Evolutionary conservation across 2,329 filamentous ascomycete genomes (phyloP), one percentile per base, ranked within the genome.

Genomic region (Macrophomina tecta): DNA sequence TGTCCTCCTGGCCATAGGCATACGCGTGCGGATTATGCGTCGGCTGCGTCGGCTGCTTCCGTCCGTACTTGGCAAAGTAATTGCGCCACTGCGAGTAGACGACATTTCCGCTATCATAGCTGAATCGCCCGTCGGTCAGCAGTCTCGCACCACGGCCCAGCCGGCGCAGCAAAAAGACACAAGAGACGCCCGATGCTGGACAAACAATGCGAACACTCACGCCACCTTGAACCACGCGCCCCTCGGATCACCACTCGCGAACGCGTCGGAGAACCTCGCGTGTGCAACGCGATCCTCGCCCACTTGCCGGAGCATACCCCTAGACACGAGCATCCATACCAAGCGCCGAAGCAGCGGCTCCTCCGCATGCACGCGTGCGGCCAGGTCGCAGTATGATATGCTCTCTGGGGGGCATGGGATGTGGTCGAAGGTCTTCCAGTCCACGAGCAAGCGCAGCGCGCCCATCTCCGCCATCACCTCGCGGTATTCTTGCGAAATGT

Each of bases 11-110:
- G 1, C 48, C 48, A 18, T 23, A 64, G 32, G 32, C 61, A 28
- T 38, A 53, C 18, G 32, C n/a, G 23, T 42, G 18, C 14, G 61
- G 32, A 28, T 12, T 40, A 14, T 40, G 32, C 18, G 61, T 64
- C 28, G 61, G 61, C 11, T 52, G 48, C 5, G 34, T 46, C 2
- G 61, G 48, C 12, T 64, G 28, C 9, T 42, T 52, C 9, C 61
- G 48, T n/a, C 61, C 61, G 48, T 53, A 64, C 14, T 42, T 53
- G n/a, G 30, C 46, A 32, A 64, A 64, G 14, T 64, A 64, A 16
- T 23, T 16, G 8, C 28, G 28, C 23, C 28, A 63, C 6, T 30
- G 30, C 6, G 60, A 46, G 23, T 11, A 63, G 38, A 45, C 23
- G 12, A 30, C 12, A 14, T 42, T 16, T 60, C 36, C 38, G n/a